Percentiles rank a stretch among this genome's conserved stretches.
These are phyloP conservation scores for Acorus calamus DNA, from an alignment of 106 monocot species.

Conservation along the genomic window DNA sequence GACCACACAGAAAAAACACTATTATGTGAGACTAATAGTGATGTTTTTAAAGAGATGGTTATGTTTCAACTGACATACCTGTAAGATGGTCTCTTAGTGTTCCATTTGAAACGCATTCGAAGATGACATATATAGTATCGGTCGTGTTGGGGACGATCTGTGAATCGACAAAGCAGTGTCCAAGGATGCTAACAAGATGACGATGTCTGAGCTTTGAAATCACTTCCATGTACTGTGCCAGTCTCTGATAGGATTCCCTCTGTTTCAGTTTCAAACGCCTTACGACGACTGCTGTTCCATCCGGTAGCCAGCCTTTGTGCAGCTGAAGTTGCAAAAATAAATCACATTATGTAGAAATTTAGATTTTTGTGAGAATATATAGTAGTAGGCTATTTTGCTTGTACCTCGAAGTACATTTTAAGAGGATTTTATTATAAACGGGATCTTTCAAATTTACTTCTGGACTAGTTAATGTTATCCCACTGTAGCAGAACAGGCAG, in stretches of 20 bases:
- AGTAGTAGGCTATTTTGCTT: no score
- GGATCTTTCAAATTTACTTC: no score
- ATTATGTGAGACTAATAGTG: no score
- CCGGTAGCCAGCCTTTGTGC: conserved; percentile 56
- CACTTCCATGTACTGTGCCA: conserved; percentile 54
- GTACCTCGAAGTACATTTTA: no score
- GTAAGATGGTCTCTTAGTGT: conserved; percentile 81
- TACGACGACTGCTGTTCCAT: conserved; percentile 47
- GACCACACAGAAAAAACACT: no score
- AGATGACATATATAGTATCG: conserved; percentile 35
- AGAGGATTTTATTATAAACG: no score
- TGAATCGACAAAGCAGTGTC: conserved; percentile 48
- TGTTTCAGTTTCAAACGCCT: conserved; percentile 66
- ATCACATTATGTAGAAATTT: no score
- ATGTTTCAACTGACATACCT: conserved; percentile 21
- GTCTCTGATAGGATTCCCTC: conserved; percentile 40
- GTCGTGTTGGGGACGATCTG: conserved; percentile 20
- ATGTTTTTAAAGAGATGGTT: no score
- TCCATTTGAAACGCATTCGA: conserved; percentile 63
- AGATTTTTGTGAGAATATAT: no score
- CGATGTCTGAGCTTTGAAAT: conserved; percentile 73
- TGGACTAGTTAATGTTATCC: no score
- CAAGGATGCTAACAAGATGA: conserved; percentile 79
- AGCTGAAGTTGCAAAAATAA: conserved; percentile 21
- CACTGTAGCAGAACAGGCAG: no score